Percentiles rank a stretch among this genome's conserved stretches.
These are phyloP conservation scores for Curvularia verruculosa DNA, from an alignment of 2,329 filamentous ascomycete species.

Conservation along the genomic window DNA sequence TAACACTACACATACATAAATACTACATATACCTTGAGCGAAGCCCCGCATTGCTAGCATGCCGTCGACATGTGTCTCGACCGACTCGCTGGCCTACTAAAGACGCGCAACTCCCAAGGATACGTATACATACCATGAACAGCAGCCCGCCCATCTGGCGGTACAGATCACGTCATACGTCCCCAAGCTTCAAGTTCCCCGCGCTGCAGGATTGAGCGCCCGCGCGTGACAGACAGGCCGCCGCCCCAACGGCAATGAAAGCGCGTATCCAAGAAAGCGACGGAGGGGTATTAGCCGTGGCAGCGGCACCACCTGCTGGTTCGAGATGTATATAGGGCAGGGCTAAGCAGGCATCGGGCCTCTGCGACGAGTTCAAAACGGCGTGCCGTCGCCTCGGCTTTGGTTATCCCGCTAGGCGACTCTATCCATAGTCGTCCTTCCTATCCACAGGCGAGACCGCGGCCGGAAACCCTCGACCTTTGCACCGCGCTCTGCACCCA, in stretches of 20 bases:
- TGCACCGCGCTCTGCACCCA: conserved; percentile 14
- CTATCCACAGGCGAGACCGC: conserved; percentile 29
- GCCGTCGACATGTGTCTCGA: neutral
- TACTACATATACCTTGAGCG: neutral
- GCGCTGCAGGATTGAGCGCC: conserved; percentile 14
- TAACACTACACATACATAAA: neutral
- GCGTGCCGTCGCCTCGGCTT: conserved; percentile 32
- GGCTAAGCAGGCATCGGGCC: neutral
- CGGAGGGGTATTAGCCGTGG: conserved; percentile 23
- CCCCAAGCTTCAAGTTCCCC: conserved; percentile 15
- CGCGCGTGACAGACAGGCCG: conserved; percentile 22
- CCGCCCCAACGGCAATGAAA: conserved; percentile 19
- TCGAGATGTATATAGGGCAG: conserved; percentile 17
- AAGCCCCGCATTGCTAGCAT: neutral
- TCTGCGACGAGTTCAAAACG: too few species aligned
- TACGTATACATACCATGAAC: neutral
- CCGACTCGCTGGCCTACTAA: neutral
- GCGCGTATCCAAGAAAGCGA: conserved; percentile 4
- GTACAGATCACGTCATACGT: conserved; percentile 15
- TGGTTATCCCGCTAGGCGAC: conserved; percentile 40
- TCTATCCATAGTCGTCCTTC: conserved; percentile 17
- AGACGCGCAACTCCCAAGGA: neutral
- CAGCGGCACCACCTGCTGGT: neutral
- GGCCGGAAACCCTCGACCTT: conserved; percentile 32
- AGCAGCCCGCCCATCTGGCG: neutral